phyloP scores from a whole-genome alignment of 2,329 filamentous ascomycete genomes.

The Teratosphaeria nubilosa region DNA sequence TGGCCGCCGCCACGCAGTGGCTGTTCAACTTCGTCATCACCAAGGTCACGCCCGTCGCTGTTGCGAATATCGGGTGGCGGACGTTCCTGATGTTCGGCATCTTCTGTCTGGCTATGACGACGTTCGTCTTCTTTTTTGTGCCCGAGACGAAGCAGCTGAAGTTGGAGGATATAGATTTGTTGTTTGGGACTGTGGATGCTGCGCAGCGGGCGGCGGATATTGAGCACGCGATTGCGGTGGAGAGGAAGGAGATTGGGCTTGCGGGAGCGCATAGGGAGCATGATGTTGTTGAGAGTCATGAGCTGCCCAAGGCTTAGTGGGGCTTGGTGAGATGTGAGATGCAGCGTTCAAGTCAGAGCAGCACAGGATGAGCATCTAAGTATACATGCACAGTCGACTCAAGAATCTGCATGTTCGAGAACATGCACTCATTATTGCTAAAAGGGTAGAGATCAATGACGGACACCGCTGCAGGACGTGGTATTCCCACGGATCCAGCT shows the following conservation, averaged over 20 bases:
- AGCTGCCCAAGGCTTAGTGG: not conserved
- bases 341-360: not conserved
- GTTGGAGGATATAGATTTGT: conserved; percentile 13
- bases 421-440: no score
- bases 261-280: not conserved
- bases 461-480: no score
- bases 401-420: no score
- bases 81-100: conserved; percentile 33
- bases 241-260: not conserved
- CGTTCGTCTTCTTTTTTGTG: conserved; percentile 24
- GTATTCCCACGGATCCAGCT: no score
- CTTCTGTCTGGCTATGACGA: conserved; percentile 26
- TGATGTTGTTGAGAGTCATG: not conserved
- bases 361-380: no score
- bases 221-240: not conserved
- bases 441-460: no score
- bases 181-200: conserved; percentile 38
- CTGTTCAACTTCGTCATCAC: conserved; percentile 29
- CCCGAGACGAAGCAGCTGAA: conserved; percentile 13
- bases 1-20: conserved; percentile 42
- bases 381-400: no score
- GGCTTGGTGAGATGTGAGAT: not conserved
- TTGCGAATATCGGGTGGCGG: conserved; percentile 30
- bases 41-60: conserved; percentile 29
- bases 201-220: not conserved